Evolutionary conservation across 352 stramenopile genomes (phyloP), one percentile per base, ranked within the genome.

Genomic region (Phytophthora pisi): DNA sequence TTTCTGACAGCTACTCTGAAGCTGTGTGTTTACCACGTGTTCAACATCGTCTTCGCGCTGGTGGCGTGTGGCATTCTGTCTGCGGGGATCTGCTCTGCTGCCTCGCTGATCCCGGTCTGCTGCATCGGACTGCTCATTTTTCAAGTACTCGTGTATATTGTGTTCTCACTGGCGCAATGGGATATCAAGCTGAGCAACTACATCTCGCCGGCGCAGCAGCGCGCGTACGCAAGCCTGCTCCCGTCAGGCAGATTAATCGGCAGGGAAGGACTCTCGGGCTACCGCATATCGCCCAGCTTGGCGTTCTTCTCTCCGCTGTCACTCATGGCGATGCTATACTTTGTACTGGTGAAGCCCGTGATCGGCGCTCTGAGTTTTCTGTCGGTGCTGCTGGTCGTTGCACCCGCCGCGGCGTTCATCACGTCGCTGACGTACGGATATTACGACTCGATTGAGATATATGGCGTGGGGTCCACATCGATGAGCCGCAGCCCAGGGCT

Each of bases 311-410:
- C 82, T 23, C 82, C 81, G 55, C 43, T 89, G 34, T 88, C 82
- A 26, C 70, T 92, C 42, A 81, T 88, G 71, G 81, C 77, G 70
- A 76, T 90, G 59, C 72, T 91, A 45, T 92, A 92, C 62, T 91
- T 89, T 55, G 59, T 81, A 54, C 66, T 76, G 7, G 60, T 89
- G 61, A 92, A 92, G 63, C 76, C 85, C 30, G 57, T 68, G 51
- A 61, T 92, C 26, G 75, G 75, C 16, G 45, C 68, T 18, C 64
- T 88, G 28, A 89, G 80, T 42, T 55, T 65, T 0, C 5, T 81
- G 8, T 64, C 74, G 16, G 55, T 82, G 18, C 57, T 62, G 28
- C 46, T 86, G 56, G 66, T 80, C 10, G 51, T 86, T 23, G 57
- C 61, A 0, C 72, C 70, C 31, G 61, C 69, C 2, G 52, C 75